These are phyloP conservation scores for Penicillium ochrochloron DNA, from an alignment of 495 filamentous ascomycete species.

Conservation along the genomic window DNA sequence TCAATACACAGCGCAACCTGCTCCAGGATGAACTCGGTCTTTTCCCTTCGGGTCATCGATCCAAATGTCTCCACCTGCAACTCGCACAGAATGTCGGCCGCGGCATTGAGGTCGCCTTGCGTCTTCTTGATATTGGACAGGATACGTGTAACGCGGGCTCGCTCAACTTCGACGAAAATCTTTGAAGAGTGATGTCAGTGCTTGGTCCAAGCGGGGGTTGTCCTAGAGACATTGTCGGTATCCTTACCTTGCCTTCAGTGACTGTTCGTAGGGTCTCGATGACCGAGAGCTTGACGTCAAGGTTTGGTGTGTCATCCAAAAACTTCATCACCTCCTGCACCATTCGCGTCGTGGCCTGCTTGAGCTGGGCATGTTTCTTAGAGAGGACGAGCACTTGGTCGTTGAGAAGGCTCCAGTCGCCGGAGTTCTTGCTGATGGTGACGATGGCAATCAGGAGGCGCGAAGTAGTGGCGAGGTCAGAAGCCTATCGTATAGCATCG, in stretches of 20 bases:
- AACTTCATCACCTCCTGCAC: constrained; percentile 95
- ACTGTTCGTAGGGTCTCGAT: constrained; percentile 96
- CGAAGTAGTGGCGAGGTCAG: constrained; percentile 92
- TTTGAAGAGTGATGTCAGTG: constrained; percentile 29
- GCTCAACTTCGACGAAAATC: constrained; percentile 99
- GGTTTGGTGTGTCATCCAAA: constrained; percentile 76
- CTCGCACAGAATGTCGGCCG: constrained; percentile 92
- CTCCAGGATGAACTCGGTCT: constrained; percentile 96
- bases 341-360: constrained; percentile 98
- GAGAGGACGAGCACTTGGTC: constrained; percentile 94
- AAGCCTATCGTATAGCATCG: constrained; percentile 61
- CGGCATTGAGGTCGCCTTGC: constrained; percentile 87
- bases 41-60: constrained; percentile 95
- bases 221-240: background rate
- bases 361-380: constrained; percentile 99
- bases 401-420: constrained; percentile 90
- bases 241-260: constrained; percentile 89
- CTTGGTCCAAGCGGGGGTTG: background rate
- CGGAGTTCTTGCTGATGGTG: constrained; percentile 89
- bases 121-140: constrained; percentile 95
- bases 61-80: constrained; percentile 98
- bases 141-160: constrained; percentile 91
- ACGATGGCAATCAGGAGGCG: constrained; percentile 84
- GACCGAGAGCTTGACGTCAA: constrained; percentile 86
- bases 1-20: constrained; percentile 96